Percentiles rank a stretch among this genome's conserved stretches.
Conservation (phyloP, 257 asterid genomes). For the Solanum clarkiae region DNA sequence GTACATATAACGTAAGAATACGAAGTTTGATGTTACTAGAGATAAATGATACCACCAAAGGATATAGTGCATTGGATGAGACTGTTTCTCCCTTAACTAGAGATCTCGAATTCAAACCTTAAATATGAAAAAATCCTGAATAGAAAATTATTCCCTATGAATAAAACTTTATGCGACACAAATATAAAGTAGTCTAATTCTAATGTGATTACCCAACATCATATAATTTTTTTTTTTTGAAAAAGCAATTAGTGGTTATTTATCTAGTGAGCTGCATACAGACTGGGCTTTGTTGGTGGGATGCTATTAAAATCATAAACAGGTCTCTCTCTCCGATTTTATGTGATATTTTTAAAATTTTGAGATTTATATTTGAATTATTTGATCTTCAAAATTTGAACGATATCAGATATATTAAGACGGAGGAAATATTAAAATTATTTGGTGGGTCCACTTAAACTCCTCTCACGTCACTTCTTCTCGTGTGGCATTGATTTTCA, state of each 20-base stretch:
- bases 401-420: neutral
- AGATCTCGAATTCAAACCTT: no score
- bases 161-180: no score
- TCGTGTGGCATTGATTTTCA: constrained; percentile 24
- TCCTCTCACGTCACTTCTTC: constrained; percentile 4
- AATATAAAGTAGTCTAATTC: no score
- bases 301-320: neutral
- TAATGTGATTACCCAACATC: no score
- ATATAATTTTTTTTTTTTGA: no score
- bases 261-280: constrained; percentile 6
- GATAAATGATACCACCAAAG: no score
- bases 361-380: neutral
- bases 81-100: no score
- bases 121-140: no score
- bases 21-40: neutral
- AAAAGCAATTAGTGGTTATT: neutral
- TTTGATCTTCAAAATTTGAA: neutral
- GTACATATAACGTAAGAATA: neutral
- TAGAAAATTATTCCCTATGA: no score
- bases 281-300: constrained; percentile 5
- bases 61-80: no score
- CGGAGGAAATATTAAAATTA: neutral
- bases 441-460: constrained; percentile 4
- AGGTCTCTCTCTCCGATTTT: neutral
- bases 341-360: neutral